Conservation (phyloP, 2,329 filamentous ascomycete genomes). For the Trichoderma asperellum region DNA sequence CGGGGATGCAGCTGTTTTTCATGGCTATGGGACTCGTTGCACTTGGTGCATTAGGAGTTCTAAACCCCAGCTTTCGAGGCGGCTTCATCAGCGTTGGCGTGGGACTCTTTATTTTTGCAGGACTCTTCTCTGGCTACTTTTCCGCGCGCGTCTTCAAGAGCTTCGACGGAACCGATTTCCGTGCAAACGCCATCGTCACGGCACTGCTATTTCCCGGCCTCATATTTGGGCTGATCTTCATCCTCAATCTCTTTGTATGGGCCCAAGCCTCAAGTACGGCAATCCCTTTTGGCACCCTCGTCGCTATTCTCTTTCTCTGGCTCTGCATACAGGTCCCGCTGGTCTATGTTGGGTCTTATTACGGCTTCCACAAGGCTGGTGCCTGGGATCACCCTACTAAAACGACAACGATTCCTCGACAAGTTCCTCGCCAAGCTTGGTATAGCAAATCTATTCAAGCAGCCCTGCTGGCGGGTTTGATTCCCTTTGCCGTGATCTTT, state of each 20-base stretch:
- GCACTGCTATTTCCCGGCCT: conserved; percentile 79
- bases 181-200: conserved; percentile 76
- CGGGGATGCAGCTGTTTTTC: conserved; percentile 83
- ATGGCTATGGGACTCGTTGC: conserved; percentile 74
- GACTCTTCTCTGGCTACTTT: conserved; percentile 85
- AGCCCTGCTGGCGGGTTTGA: conserved; percentile 72
- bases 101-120: conserved; percentile 81
- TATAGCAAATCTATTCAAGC: conserved; percentile 68
- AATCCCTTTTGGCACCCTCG: conserved; percentile 77
- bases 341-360: conserved; percentile 79
- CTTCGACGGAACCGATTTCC: conserved; percentile 75
- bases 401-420: conserved; percentile 70
- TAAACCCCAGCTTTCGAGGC: conserved; percentile 88
- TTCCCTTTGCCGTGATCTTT: conserved; percentile 86
- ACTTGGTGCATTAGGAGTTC: conserved; percentile 73
- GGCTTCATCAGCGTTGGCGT: conserved; percentile 85
- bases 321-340: conserved; percentile 84
- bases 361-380: conserved; percentile 68
- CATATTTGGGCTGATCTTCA: conserved; percentile 73
- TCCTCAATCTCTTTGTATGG: conserved; percentile 89
- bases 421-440: conserved; percentile 76
- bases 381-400: conserved; percentile 83
- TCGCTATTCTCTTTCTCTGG: conserved; percentile 77
- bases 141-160: conserved; percentile 82
- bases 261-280: conserved; percentile 86